phyloP scores from a whole-genome alignment of 1,284 basidiomycete genomes.

The Agroathelia rolfsii region DNA sequence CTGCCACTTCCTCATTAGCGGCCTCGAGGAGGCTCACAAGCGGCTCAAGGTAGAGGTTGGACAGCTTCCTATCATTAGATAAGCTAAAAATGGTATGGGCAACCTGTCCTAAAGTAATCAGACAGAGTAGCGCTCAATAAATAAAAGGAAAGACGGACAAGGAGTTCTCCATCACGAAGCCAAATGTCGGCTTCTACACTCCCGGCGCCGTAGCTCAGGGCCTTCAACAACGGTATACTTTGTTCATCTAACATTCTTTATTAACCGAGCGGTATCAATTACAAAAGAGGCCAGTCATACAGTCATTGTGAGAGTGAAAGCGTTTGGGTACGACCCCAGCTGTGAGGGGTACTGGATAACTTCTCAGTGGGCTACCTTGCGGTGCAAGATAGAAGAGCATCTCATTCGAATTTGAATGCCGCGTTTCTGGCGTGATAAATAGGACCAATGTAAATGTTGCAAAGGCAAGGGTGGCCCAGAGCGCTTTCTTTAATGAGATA shows the following conservation, averaged over 20 bases:
- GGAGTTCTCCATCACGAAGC: constrained; percentile 36
- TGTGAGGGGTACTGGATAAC: constrained; percentile 44
- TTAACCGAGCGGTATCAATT: constrained; percentile 2
- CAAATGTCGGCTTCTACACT: constrained; percentile 50
- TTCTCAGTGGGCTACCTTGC: too few species aligned
- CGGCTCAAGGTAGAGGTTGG: constrained; percentile 11
- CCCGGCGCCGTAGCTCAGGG: constrained; percentile 38
- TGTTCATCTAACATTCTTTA: constrained; percentile 32
- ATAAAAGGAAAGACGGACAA: constrained; percentile 19
- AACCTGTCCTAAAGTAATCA: constrained; percentile 21
- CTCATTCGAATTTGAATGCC: too few species aligned
- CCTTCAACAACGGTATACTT: constrained; percentile 39
- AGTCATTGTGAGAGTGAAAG: constrained; percentile 49
- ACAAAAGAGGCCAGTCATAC: constrained; percentile 17
- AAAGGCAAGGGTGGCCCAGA: too few species aligned
- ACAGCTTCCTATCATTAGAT: constrained; percentile 21
- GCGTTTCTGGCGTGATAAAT: too few species aligned
- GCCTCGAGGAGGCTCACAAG: constrained; percentile 23
- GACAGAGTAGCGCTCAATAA: neutral
- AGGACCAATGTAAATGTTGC: too few species aligned
- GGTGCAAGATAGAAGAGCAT: too few species aligned
- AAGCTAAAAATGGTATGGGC: constrained; percentile 34
- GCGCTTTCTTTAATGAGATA: too few species aligned
- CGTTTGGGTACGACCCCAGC: constrained; percentile 39
- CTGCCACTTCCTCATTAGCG: constrained; percentile 28